These are phyloP conservation scores for Helminthosporium solani DNA, from an alignment of 2,329 filamentous ascomycete species.

Conservation along the genomic window DNA sequence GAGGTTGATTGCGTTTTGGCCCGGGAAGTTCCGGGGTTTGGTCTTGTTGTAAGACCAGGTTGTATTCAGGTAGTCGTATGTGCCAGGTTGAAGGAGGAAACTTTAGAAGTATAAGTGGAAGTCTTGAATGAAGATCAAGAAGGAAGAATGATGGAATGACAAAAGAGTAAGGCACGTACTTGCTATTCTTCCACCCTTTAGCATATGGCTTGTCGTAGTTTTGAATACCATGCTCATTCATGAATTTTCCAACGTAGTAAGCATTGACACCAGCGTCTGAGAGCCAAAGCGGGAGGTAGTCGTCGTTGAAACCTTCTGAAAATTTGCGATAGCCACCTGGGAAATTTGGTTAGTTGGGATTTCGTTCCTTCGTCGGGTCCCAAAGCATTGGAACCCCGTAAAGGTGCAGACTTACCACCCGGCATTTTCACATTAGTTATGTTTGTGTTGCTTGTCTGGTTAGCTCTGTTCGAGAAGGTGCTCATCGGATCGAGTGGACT, in stretches of 20 bases:
- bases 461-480: too few relatives aligned
- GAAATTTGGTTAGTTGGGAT: too few relatives aligned
- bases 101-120: slow-evolving; percentile 40
- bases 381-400: too few relatives aligned
- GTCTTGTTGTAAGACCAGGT: slow-evolving; percentile 62
- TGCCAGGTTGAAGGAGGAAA: slow-evolving; percentile 68
- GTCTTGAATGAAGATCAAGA: too few relatives aligned
- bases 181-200: slow-evolving; percentile 54
- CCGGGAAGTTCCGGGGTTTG: slow-evolving; percentile 56
- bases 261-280: slow-evolving; percentile 67
- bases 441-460: slow-evolving; percentile 71
- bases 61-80: slow-evolving; percentile 66
- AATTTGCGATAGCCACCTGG: slow-evolving; percentile 65
- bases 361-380: too few relatives aligned
- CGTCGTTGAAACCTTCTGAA: slow-evolving; percentile 62
- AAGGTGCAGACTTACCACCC: too few relatives aligned
- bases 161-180: too few relatives aligned
- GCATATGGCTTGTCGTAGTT: slow-evolving; percentile 54
- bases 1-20: slow-evolving; percentile 58
- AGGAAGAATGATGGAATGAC: not conserved
- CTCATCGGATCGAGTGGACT: too few relatives aligned
- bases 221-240: slow-evolving; percentile 59
- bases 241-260: slow-evolving; percentile 69
- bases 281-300: slow-evolving; percentile 69
- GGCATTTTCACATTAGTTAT: slow-evolving; percentile 55